Evolutionary conservation across 768 basidiomycete genomes (phyloP).

Genomic region (Asterophora parasitica): DNA sequence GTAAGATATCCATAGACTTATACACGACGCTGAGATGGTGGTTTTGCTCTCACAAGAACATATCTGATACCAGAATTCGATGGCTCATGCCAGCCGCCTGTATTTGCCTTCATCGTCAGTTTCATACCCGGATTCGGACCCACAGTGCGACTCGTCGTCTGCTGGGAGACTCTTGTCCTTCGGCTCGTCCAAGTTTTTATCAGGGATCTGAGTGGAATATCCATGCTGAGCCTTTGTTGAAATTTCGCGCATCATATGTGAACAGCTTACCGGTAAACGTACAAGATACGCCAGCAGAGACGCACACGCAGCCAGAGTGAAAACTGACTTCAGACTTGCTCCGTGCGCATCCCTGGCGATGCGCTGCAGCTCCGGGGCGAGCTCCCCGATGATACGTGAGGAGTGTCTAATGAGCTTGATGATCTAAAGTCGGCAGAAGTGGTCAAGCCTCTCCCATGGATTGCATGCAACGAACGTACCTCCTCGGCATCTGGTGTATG

Average conservation of each 20-base stretch:
- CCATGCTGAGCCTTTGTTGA: background rate
- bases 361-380: conserved; percentile 43
- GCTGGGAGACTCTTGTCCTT: background rate
- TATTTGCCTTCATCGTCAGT: conserved; percentile 8
- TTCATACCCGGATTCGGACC: conserved; percentile 14
- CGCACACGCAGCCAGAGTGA: conserved; percentile 45
- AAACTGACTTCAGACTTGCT: conserved; percentile 46
- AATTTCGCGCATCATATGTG: background rate
- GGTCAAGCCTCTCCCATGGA: too few species aligned
- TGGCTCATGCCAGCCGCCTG: too few species aligned
- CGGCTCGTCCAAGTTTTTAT: conserved; percentile 15
- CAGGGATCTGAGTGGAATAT: conserved; percentile 17
- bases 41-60: too few species aligned
- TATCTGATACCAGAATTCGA: too few species aligned
- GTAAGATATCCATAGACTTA: background rate
- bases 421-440: conserved; percentile 26
- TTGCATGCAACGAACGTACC: conserved; percentile 22
- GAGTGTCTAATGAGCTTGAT: conserved; percentile 52
- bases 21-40: background rate
- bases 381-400: conserved; percentile 38
- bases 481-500: conserved; percentile 37
- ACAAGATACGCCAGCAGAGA: conserved; percentile 47
- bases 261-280: conserved; percentile 42
- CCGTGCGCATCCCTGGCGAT: conserved; percentile 53
- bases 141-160: conserved; percentile 3